A percentile compares a stretch with the other conserved stretches of the same genome.
Conservation (phyloP, 805 yeast genomes). For the Sugiyamaella mastotermitis region DNA sequence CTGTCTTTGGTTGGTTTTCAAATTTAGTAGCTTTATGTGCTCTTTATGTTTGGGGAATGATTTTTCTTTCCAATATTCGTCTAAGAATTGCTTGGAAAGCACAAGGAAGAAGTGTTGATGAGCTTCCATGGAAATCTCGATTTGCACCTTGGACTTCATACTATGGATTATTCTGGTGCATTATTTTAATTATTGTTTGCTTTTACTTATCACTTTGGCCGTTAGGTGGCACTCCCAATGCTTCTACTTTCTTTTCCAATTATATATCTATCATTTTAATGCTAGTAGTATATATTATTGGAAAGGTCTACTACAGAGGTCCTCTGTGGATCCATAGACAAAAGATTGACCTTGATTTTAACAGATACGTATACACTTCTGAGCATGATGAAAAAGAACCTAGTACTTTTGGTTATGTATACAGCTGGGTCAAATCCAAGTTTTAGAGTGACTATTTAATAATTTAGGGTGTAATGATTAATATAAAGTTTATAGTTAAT, state of each 20-base stretch:
- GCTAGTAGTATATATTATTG: conserved; percentile 4
- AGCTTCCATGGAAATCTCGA: conserved; percentile 44
- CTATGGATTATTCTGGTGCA: conserved; percentile 46
- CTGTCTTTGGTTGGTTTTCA: conserved; percentile 43
- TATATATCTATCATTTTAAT: conserved; percentile 33
- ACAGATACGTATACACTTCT: conserved; percentile 7
- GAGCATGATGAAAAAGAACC: conserved; percentile 10
- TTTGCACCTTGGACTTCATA: conserved; percentile 9
- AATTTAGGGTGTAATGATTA: no score
- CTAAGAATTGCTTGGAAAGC: conserved; percentile 58
- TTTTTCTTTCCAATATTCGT: conserved; percentile 57
- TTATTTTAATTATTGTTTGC: conserved; percentile 53
- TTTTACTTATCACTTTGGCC: conserved; percentile 68
- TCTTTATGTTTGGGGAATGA: conserved; percentile 66
- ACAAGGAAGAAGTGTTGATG: conserved; percentile 59
- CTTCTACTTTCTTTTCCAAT: conserved; percentile 35
- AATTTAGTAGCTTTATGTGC: conserved; percentile 73
- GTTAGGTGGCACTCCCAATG: conserved; percentile 28
- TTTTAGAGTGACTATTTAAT: no score
- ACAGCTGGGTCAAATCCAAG: no score
- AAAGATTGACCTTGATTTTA: conserved; percentile 7
- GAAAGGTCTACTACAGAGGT: conserved; percentile 30
- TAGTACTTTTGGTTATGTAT: no score
- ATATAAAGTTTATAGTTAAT: no score
- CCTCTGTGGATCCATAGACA: conserved; percentile 5